Conservation (phyloP, 768 basidiomycete genomes). For the Clitopilus hobsonii region DNA sequence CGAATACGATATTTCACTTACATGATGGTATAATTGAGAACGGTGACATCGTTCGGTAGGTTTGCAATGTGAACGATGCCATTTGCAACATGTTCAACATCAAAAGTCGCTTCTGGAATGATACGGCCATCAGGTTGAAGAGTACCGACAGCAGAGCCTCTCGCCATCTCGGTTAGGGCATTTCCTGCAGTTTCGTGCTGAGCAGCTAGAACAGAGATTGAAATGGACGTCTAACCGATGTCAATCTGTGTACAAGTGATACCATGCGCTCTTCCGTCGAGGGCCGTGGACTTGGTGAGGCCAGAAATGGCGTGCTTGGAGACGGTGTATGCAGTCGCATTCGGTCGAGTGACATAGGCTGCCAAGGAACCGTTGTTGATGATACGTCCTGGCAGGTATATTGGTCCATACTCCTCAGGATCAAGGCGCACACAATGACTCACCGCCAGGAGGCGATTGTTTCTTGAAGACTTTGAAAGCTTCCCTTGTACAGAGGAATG, state of each 20-base stretch:
- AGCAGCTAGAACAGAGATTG: background rate
- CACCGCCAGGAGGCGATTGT: conserved; percentile 70
- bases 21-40: conserved; percentile 75
- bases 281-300: conserved; percentile 67
- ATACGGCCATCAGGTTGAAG: conserved; percentile 66
- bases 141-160: conserved; percentile 40
- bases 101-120: conserved; percentile 59
- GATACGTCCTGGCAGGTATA: conserved; percentile 49
- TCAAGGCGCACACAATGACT: conserved; percentile 6
- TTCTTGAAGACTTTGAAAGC: conserved; percentile 71
- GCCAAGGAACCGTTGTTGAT: conserved; percentile 86
- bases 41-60: conserved; percentile 63
- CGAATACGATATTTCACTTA: conserved; percentile 25
- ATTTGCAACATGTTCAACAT: conserved; percentile 67
- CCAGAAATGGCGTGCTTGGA: conserved; percentile 82
- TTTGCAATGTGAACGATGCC: conserved; percentile 68
- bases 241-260: conserved; percentile 83
- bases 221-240: conserved; percentile 48
- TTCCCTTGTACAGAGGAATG: conserved; percentile 74
- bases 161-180: conserved; percentile 60
- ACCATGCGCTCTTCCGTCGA: conserved; percentile 70
- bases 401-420: background rate
- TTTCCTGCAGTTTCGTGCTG: conserved; percentile 43
- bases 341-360: conserved; percentile 65
- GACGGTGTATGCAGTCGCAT: conserved; percentile 60